Base-by-base conservation (phyloP, 1,284 basidiomycete genomes). In the Kwoniella shivajii region DNA sequence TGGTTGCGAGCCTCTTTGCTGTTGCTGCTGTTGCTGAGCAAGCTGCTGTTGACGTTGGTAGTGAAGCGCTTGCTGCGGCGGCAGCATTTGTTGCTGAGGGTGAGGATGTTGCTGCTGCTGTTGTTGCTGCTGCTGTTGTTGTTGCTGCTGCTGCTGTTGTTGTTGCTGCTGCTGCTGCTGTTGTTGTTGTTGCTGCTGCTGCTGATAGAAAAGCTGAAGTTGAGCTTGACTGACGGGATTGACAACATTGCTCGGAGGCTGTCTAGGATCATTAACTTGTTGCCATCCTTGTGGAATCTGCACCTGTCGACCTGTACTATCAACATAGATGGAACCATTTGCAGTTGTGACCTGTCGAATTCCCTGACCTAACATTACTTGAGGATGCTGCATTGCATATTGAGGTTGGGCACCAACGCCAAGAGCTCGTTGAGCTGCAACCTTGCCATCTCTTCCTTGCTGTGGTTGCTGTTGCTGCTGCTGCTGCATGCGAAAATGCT, bases 381-480 rank as follows among this genome's bases (percentile, higher is more conserved):
- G 59, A 6, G 49, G 44, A 31, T 56, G 50, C 30, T 47, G 43
- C 45, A 54, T 50, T 24, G 53, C 42, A 33, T 54, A 53, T 44
- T 55, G 50, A 31, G 50, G 38, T 26, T 56, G 42, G 20, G 52
- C 47, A 45, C 41, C 49, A 16, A 61, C 55, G 13, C 59, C 59
- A n/a, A 61, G 49, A 10, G 51, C 43, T 33, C 59, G 41, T 36
- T 61, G 59, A 9, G 51, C 56, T 10, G 55, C 48, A n/a, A 43
- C 52, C 36, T 61, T 57, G 6, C 31, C 56, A 9, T 61, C 59
- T 44, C 59, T 52, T 14, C 46, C 50, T 38, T 61, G 59, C 29
- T 57, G 59, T 37, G 44, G 54, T 38, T 53, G 53, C 26, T 53
- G 50, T 31, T 61, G 59, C 26, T 57, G 55, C 27, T 59, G 57